phyloP scores from a whole-genome alignment of 495 filamentous ascomycete species.

The Cenococcum geophilum region DNA sequence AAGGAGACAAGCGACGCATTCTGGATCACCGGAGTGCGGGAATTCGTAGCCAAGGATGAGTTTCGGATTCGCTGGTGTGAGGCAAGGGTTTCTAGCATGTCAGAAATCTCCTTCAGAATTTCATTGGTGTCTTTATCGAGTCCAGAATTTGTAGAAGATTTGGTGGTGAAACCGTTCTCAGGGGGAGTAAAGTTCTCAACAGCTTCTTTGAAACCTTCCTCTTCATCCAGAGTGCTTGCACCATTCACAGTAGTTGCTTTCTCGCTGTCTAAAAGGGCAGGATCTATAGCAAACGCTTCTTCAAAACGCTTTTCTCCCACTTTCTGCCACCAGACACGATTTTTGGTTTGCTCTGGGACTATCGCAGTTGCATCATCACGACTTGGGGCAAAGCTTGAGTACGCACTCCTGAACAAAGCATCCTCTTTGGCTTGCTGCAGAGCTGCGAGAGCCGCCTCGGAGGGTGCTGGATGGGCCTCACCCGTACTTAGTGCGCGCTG shows the following conservation, averaged over 20 bases:
- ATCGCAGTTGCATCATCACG: constrained; percentile 73
- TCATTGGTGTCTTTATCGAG: constrained; percentile 64
- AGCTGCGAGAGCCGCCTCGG: constrained; percentile 42
- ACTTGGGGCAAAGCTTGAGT: constrained; percentile 81
- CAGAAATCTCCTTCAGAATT: constrained; percentile 71
- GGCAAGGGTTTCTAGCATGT: constrained; percentile 74
- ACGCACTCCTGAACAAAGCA: constrained; percentile 70
- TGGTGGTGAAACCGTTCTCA: constrained; percentile 29
- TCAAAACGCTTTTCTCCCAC: constrained; percentile 57
- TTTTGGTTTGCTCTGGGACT: constrained; percentile 61
- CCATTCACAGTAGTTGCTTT: constrained; percentile 31
- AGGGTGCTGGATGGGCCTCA: constrained; percentile 49
- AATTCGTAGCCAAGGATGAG: constrained; percentile 48
- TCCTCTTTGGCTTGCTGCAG: constrained; percentile 60
- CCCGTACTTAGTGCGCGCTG: constrained; percentile 66
- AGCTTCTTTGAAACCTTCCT: constrained; percentile 41
- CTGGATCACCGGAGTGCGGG: constrained; percentile 40
- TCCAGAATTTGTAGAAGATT: constrained; percentile 30
- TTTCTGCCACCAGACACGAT: constrained; percentile 81
- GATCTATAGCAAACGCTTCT: constrained; percentile 47
- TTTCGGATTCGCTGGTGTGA: constrained; percentile 84
- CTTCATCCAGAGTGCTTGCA: constrained; percentile 43
- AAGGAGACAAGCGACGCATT: constrained; percentile 44
- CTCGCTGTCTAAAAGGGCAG: constrained; percentile 38
- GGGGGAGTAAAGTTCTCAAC: constrained; percentile 48